Percentiles rank a stretch among this genome's conserved stretches.
Conservation (phyloP, 2,329 filamentous ascomycete species). For the Dactylellina cionopaga region DNA sequence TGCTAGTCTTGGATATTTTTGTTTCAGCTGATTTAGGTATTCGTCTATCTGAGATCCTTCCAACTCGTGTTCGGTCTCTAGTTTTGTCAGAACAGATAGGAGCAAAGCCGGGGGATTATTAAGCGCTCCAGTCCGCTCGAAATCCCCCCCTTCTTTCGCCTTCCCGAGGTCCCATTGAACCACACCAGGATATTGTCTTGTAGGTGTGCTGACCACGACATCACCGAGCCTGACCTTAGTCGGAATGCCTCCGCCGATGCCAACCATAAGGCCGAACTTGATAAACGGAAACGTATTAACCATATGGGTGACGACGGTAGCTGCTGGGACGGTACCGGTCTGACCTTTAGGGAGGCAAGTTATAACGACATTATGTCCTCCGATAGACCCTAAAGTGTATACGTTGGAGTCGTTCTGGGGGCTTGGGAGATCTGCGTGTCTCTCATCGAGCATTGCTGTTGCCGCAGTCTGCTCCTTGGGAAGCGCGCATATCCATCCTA, state of each 20-base stretch:
- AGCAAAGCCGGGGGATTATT: no score
- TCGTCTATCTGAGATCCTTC: not conserved
- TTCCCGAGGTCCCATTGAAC: no score
- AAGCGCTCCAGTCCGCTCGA: no score
- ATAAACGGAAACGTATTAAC: slow-evolving; percentile 38
- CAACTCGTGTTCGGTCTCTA: not conserved
- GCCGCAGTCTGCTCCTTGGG: no score
- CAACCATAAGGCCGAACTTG: slow-evolving; percentile 55
- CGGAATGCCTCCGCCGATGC: slow-evolving; percentile 57
- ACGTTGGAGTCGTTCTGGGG: slow-evolving; percentile 33
- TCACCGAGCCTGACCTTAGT: no score
- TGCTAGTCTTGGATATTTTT: not conserved
- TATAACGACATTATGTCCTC: slow-evolving; percentile 56
- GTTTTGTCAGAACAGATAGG: no score
- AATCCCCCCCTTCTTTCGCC: no score
- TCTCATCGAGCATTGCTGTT: no score
- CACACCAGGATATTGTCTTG: no score
- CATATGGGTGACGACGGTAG: slow-evolving; percentile 48
- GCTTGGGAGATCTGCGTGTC: no score
- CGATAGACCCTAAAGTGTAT: slow-evolving; percentile 56
- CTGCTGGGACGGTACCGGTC: slow-evolving; percentile 53
- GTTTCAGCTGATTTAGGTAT: not conserved
- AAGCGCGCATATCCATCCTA: slow-evolving; percentile 10
- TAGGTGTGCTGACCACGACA: no score
- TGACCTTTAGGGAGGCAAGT: slow-evolving; percentile 50